Base-by-base conservation (phyloP, 148 eudicot species). In the Nepenthes mirabilis region DNA sequence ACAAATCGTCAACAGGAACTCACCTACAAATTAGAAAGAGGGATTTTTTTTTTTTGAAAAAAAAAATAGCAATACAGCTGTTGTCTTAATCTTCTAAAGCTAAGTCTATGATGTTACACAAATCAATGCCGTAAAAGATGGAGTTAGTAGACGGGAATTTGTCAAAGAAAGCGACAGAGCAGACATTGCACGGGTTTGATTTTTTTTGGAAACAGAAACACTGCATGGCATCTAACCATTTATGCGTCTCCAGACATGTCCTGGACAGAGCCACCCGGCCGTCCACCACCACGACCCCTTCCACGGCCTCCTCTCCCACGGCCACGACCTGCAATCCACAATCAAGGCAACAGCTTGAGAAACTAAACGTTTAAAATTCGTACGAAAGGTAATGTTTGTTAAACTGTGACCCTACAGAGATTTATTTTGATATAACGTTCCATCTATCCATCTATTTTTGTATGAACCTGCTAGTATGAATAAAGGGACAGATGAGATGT, bases 241-340 rank as follows among this genome's bases (percentile, higher is more conserved):
- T 72, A 80, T 60, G 79, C 83, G 68, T 50, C 82, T 57, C 74
- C 82, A 43, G 69, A 85, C 55, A 70, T 72, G 11, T 69, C 84
- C 55, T 79, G 68, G 63, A 59, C 74, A 34, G 82, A 86, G 9
- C 88, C 91, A 40, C 83, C 85, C 3, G 86, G 72, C 56, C 90
- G 72, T 37, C 75, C 75, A 68, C 78, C 77, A 67, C 85, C 80
- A 59, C 77, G 75, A 36, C 85, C 87, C 70, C 91, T 74, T 34
- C 91, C 91, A 64, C 88, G 88, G 34, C 77, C 73, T 65, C 88
- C 88, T 80, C 90, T 79, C 11, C 90, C 86, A 64, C 86, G 90
- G 33, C 90, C 90, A 69, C 84, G 91, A 8, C 91, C 91, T 85
- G 50, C 63, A 66, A 43, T 40, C 8, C 33, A 23, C 1, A n/a